These are phyloP conservation scores for Xerocomellus intermedius DNA, from an alignment of 768 basidiomycete species.

Conservation along the genomic window DNA sequence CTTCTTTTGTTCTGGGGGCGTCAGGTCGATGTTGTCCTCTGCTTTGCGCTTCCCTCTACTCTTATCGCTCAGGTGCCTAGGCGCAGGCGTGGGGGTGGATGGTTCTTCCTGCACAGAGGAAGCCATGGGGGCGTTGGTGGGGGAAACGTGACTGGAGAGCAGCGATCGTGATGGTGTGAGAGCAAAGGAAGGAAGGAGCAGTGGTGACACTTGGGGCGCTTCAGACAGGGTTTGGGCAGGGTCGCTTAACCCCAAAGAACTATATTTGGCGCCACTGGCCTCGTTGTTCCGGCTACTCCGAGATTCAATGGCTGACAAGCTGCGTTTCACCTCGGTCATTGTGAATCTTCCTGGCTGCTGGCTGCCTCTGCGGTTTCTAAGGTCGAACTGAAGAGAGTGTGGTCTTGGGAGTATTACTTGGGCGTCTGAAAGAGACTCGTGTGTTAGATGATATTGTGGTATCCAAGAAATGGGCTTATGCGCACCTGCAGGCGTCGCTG, in stretches of 20 bases:
- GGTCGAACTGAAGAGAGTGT: conserved; percentile 24
- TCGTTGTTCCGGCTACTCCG: conserved; percentile 13
- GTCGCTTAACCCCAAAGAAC: conserved; percentile 18
- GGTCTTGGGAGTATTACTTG: conserved; percentile 10
- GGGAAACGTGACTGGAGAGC: conserved; percentile 10
- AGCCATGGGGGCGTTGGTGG: conserved; percentile 9
- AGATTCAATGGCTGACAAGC: conserved; percentile 23
- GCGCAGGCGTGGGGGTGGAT: conserved; percentile 34
- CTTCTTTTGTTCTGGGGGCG: conserved; percentile 62
- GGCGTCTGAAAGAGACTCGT: conserved; percentile 9
- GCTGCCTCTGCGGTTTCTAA: conserved; percentile 16
- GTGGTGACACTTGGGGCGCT: conserved; percentile 5
- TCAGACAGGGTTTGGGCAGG: conserved; percentile 14
- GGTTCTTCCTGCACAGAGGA: conserved; percentile 23
- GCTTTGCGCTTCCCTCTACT: conserved; percentile 69
- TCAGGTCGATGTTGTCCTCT: conserved; percentile 66
- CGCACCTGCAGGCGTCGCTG: conserved; percentile 29
- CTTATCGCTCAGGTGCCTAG: conserved; percentile 34
- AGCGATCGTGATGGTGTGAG: conserved; percentile 21
- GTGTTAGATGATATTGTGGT: not conserved
- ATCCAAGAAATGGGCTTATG: not conserved
- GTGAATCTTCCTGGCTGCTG: conserved; percentile 1
- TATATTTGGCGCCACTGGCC: conserved; percentile 14
- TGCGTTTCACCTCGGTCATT: conserved; percentile 28
- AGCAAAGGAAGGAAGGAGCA: conserved; percentile 14